phyloP scores from a whole-genome alignment of 352 stramenopile genomes.

The Globisporangium parvum region DNA sequence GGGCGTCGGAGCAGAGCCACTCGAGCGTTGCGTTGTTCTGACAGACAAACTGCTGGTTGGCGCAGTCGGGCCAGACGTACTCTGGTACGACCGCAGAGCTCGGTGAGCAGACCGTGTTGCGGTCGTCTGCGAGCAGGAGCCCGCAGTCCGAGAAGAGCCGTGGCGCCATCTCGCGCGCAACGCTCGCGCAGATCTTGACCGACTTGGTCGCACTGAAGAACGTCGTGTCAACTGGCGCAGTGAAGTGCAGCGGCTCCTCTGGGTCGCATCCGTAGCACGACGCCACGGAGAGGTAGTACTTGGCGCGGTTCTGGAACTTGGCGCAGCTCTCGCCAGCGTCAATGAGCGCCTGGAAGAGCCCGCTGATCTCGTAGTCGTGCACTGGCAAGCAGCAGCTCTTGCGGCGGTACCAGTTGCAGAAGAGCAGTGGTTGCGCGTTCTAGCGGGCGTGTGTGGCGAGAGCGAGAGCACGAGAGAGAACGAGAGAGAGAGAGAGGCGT shows the following conservation, averaged over 20 bases:
- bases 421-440: slow-evolving; percentile 54
- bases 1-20: slow-evolving; percentile 55
- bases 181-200: slow-evolving; percentile 60
- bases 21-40: slow-evolving; percentile 22
- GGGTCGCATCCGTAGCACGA: slow-evolving; percentile 47
- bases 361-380: slow-evolving; percentile 57
- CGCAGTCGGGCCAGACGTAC: slow-evolving; percentile 50
- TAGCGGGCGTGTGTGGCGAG: slow-evolving; percentile 7
- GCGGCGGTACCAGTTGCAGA: slow-evolving; percentile 70
- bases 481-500: neutral
- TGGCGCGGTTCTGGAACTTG: slow-evolving; percentile 68
- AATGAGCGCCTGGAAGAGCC: slow-evolving; percentile 55
- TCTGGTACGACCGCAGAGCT: slow-evolving; percentile 56
- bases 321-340: slow-evolving; percentile 51
- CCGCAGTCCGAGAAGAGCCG: slow-evolving; percentile 56
- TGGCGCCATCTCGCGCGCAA: slow-evolving; percentile 41
- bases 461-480: neutral
- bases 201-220: slow-evolving; percentile 58
- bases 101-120: slow-evolving; percentile 48
- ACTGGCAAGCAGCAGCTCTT: slow-evolving; percentile 62
- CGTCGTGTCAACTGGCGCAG: slow-evolving; percentile 31
- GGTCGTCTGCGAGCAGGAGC: slow-evolving; percentile 47
- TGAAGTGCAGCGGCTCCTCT: slow-evolving; percentile 29
- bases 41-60: slow-evolving; percentile 52
- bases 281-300: slow-evolving; percentile 37